Base-by-base conservation (phyloP, 2,329 filamentous ascomycete genomes). In the Hirsutella rhossiliensis region DNA sequence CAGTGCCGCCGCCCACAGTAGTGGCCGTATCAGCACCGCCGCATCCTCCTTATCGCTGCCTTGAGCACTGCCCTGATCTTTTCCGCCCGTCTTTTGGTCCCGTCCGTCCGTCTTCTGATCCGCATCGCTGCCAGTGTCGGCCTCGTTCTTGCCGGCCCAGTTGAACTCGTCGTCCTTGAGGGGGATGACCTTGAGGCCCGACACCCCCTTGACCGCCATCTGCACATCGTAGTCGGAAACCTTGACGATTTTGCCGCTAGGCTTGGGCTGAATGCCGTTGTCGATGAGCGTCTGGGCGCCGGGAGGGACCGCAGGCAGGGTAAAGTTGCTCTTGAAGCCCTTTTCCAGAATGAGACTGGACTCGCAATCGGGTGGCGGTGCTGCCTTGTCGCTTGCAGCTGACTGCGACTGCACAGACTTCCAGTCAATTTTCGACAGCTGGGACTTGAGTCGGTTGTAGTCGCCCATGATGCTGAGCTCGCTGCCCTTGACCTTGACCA, bases 311-410 rank as follows among this genome's bases (percentile, higher is more conserved):
- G 57, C 65, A 40, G 84, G 89, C 45, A 95, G 68, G 39, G 80
- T 82, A 68, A 94, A 97, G 71, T 87, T 83, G 61, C 68, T 80
- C 63, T 75, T 76, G 71, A 95, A 94, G 48, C 72, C 75, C 47
- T 73, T 65, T 50, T 70, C 68, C 47, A 68, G 73, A 65, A 96
- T 89, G 43, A 94, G 69, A 47, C 68, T 73, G 29, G 70, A 47
- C 49, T 66, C 67, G 70, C 90, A 96, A 45, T 64, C 69, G 30
- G 84, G 81, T 3, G 84, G 51, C 38, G 61, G 57, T 29, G 62
- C 63, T 32, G 68, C 64, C 47, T 65, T 73, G 42, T 27, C 23
- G 23, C 5, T 9, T 9, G 71, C 66, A 13, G 76, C 67, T 61
- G 83, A 78, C 52, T 75, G 66, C 41, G 72, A 68, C 64, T 87